Base-by-base conservation (phyloP, 1,284 basidiomycete species). In the Cryptococcus sp. region DNA sequence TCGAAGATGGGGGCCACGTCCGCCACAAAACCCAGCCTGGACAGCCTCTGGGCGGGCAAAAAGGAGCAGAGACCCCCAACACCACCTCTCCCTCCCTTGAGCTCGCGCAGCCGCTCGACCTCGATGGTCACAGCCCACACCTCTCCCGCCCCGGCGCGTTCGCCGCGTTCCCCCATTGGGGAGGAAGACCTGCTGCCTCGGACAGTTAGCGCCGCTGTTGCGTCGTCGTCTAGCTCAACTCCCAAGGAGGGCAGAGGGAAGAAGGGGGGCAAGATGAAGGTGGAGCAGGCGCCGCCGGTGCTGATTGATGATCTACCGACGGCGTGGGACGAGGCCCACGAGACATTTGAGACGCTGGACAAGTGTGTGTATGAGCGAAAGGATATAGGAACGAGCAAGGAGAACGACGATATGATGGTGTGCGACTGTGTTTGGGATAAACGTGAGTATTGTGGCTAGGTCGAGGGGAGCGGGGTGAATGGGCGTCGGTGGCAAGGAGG, bases 281-380 rank as follows among this genome's bases (percentile, higher is more conserved):
- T 35, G 28, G n/a, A 40, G 35, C 18, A 54, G 44, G 24, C 24
- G 24, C 38, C 42, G 23, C 68, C 66, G 5, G 56, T 57, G 21
- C 48, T 93, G 68, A 89, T 95, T 63, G 82, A 82, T 15, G 79
- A 91, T 77, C 82, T 94, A 37, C 88, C 89, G 15, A 75, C 82
- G 36, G 91, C 90, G 23, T 84, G 87, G 70, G 80, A 84, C 56
- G 84, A 82, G 40, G 94, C 95, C 33, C 76, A 87, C 64, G 79
- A 78, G 64, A 88, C 85, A 6, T 98, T 94, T 69, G 79, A 78
- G 59, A 83, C 88, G 73, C 85, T 98, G 67, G 67, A 78, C 53
- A 83, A 81, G 65, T 97, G 94, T 72, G 85, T 86, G 66, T 97
- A 98, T 73, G 90, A 95, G 79, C 87, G 87, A 76, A 87, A 87